Base-by-base conservation (phyloP, 2,329 filamentous ascomycete genomes). In the Macrophomina pseudophaseolina region DNA sequence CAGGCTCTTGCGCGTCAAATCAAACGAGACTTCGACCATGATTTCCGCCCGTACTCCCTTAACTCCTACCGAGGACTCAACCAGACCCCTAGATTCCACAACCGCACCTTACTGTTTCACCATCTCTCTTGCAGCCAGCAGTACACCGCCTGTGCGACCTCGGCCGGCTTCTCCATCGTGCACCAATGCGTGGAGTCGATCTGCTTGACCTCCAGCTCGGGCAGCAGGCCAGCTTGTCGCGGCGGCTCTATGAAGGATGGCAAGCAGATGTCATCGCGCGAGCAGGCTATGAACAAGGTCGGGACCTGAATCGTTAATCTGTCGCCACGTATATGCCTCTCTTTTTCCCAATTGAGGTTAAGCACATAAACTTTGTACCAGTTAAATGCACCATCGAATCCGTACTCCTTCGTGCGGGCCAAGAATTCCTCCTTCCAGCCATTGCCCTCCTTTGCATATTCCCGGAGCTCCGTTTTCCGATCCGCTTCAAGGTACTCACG, bases 151-250 rank as follows among this genome's bases (percentile, higher is more conserved):
- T 30, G 68, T 12, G 18, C 28, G 11, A 74, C 65, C 72, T 78
- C 78, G 2, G 72, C 67, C 6, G 78, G 76, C 66, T 70, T 73
- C 71, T 80, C 78, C 66, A 77, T 74, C 66, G 73, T 67, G 11
- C 69, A 68, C 76, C 79, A 81, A 70, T 81, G 79, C 3, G 69
- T 72, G 46, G 73, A 72, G 52, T 80, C 73, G 40, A 80, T 69
- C 35, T 74, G 69, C 32, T 72, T 70, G 58, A 71, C 75, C 68
- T 70, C 78, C 69, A 80, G 65, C 38, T 79, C 71, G 23, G 73
- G 73, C 58, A 79, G 59, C 46, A 77, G 62, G 2, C 74, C 72
- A 23, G 64, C 67, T 42, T 75, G 68, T 56, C 74, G 73, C 38
- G 72, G 69, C 11, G 71, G 63, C 4, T 69, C 66, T 71, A 79